These are phyloP conservation scores for Akebia trifoliata DNA, from an alignment of 164 flowering plant genomes.

Conservation along the genomic window DNA sequence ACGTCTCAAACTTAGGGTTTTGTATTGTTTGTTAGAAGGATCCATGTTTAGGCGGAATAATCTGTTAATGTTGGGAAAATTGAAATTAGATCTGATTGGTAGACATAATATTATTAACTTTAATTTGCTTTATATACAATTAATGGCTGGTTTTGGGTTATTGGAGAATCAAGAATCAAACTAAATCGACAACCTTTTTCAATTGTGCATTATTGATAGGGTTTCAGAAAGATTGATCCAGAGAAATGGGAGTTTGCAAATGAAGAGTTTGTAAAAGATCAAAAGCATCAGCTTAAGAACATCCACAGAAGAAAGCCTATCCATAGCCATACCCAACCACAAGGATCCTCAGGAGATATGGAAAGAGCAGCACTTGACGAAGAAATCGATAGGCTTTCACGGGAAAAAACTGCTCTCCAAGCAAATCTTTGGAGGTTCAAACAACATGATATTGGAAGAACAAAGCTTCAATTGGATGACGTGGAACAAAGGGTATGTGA, in stretches of 20 bases:
- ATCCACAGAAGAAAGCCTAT: slow-evolving; percentile 87
- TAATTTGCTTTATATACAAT: background rate
- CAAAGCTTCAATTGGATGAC: slow-evolving; percentile 58
- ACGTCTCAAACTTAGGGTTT: background rate
- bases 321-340: slow-evolving; percentile 91
- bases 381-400: slow-evolving; percentile 69
- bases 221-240: slow-evolving; percentile 87
- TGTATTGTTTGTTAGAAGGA: too few relatives aligned
- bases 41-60: too few relatives aligned
- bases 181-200: background rate
- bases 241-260: slow-evolving; percentile 95
- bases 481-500: slow-evolving; percentile 33
- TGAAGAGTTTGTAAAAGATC: slow-evolving; percentile 79
- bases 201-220: slow-evolving; percentile 37
- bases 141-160: background rate
- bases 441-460: slow-evolving; percentile 46
- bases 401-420: slow-evolving; percentile 59
- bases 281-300: slow-evolving; percentile 86
- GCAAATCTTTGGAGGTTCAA: slow-evolving; percentile 36
- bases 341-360: slow-evolving; percentile 48
- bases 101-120: too few relatives aligned
- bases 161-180: background rate
- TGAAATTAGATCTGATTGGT: background rate
- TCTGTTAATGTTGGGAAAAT: too few relatives aligned
- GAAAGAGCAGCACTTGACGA: slow-evolving; percentile 84